Evolutionary conservation across 2,329 filamentous ascomycete genomes (phyloP).

Genomic region (Beauveria scarabaeidicola): DNA sequence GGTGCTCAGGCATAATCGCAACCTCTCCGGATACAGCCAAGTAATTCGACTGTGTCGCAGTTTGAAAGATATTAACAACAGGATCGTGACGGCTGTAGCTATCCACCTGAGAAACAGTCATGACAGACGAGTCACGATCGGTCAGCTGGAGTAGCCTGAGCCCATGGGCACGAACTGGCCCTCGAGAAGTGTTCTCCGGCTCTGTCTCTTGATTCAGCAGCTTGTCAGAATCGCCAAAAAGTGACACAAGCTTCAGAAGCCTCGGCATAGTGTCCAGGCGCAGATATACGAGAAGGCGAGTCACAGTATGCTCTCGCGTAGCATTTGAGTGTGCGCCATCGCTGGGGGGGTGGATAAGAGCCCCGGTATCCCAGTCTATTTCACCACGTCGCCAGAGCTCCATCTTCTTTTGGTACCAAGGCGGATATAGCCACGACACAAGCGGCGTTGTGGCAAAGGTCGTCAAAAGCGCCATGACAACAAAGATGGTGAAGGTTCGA

Average conservation of each 20-base stretch:
- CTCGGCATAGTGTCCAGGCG: slow-evolving; percentile 77
- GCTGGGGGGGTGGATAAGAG: slow-evolving; percentile 26
- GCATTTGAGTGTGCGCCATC: background rate
- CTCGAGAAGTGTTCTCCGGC: slow-evolving; percentile 14
- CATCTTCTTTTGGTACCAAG: slow-evolving; percentile 45
- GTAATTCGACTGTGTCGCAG: slow-evolving; percentile 74
- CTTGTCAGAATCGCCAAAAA: slow-evolving; percentile 50
- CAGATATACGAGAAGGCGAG: slow-evolving; percentile 65
- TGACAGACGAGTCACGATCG: slow-evolving; percentile 88
- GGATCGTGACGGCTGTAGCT: slow-evolving; percentile 68
- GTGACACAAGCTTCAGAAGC: slow-evolving; percentile 71
- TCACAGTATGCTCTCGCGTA: slow-evolving; percentile 5
- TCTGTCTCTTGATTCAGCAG: slow-evolving; percentile 14
- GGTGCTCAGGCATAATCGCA: slow-evolving; percentile 66
- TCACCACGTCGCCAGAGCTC: slow-evolving; percentile 64
- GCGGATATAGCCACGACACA: slow-evolving; percentile 64
- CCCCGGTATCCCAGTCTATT: slow-evolving; percentile 67
- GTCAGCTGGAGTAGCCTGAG: slow-evolving; percentile 81
- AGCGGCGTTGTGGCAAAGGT: slow-evolving; percentile 78
- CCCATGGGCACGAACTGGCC: slow-evolving; percentile 64
- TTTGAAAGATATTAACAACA: slow-evolving; percentile 83
- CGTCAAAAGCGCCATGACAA: slow-evolving; percentile 85
- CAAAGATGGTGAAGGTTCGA: slow-evolving; percentile 85
- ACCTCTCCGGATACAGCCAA: slow-evolving; percentile 76
- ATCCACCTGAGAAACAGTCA: slow-evolving; percentile 80